Percentiles rank a stretch among this genome's conserved stretches.
Evolutionary conservation across 2,329 filamentous ascomycete genomes (phyloP).

Genomic region (Colletotrichum sp.): DNA sequence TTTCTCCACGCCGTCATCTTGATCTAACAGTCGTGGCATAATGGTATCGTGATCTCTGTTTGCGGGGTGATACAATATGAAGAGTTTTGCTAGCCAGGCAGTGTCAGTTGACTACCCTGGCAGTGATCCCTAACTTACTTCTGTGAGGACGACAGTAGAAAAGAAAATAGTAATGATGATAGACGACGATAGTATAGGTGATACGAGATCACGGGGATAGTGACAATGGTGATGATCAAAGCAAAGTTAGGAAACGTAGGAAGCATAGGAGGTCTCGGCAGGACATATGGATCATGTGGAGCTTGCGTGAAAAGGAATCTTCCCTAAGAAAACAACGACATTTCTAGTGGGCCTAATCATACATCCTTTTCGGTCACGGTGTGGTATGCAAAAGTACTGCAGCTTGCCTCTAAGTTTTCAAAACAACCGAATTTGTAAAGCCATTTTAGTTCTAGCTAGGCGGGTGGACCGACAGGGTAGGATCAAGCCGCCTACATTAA

Average conservation of each 20-base stretch:
- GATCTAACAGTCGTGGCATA: not conserved
- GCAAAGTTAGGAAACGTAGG: not conserved
- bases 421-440: not conserved
- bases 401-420: not conserved
- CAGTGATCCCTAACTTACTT: no score
- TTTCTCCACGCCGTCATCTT: not conserved
- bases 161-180: not conserved
- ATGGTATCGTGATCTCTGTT: not conserved
- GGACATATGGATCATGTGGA: no score
- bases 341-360: not conserved
- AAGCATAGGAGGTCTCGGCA: no score
- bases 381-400: not conserved
- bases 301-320: not conserved
- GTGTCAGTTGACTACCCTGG: not conserved
- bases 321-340: not conserved
- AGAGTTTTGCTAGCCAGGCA: not conserved
- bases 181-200: not conserved
- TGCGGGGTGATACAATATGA: not conserved
- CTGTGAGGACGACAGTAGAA: not conserved
- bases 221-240: not conserved
- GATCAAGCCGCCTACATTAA: not conserved
- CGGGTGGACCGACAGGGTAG: not conserved
- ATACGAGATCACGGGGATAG: not conserved
- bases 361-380: not conserved
- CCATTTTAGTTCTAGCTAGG: not conserved